Conservation (phyloP, 2,329 filamentous ascomycete genomes). For the Nemania bipapillata region DNA sequence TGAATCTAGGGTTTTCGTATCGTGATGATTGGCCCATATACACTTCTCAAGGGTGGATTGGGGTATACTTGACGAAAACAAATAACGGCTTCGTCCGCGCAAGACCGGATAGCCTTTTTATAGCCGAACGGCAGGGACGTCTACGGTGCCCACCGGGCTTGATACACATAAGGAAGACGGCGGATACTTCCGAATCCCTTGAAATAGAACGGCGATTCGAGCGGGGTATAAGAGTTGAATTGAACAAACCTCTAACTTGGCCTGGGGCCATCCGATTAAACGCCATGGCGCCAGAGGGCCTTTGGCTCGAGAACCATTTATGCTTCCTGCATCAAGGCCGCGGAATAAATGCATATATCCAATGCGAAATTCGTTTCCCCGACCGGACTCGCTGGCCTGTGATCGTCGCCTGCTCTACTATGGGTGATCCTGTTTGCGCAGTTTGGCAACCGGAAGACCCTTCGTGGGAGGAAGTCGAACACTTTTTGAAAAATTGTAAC, state of each 20-base stretch:
- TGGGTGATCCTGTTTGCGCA: conserved; percentile 9
- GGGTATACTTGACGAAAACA: conserved; percentile 20
- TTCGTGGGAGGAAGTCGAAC: not conserved
- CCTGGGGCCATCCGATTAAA: not conserved
- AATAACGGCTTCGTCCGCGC: conserved; percentile 20
- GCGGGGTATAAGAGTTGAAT: conserved; percentile 3
- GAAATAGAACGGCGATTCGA: conserved; percentile 11
- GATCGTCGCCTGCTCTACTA: conserved; percentile 17
- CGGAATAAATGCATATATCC: conserved; percentile 28
- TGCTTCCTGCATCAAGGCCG: conserved; percentile 19
- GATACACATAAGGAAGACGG: conserved; percentile 18
- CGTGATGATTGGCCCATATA: conserved; percentile 14
- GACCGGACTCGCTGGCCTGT: not conserved
- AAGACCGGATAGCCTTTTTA: conserved; percentile 6
- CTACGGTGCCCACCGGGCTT: not conserved
- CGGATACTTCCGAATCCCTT: conserved; percentile 1
- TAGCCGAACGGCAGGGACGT: not conserved
- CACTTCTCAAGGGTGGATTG: conserved; percentile 13
- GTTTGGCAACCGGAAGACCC: not conserved
- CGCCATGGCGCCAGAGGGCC: not conserved
- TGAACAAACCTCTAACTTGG: not conserved
- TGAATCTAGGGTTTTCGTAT: conserved; percentile 21
- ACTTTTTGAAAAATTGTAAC: conserved; percentile 3
- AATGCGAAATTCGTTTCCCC: not conserved
- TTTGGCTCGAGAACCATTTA: conserved; percentile 8